phyloP scores from a whole-genome alignment of 2,329 filamentous ascomycete genomes.

The Onygenales sp. region DNA sequence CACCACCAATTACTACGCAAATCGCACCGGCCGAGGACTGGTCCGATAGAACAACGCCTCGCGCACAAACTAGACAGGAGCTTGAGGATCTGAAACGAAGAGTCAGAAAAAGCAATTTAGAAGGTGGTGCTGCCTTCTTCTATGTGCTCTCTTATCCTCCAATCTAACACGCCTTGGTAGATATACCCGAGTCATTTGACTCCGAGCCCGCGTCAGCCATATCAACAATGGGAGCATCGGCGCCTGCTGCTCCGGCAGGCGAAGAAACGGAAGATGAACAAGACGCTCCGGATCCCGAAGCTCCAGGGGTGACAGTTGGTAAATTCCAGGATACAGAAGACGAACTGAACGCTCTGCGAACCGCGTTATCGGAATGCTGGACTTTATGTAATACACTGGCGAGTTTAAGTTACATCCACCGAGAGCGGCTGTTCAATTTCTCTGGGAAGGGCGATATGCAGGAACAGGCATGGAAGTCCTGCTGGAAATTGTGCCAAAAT shows the following conservation, averaged over 20 bases:
- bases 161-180: conserved; percentile 13
- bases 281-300: conserved; percentile 16
- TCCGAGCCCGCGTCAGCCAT: conserved; percentile 5
- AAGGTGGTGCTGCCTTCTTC: conserved; percentile 48
- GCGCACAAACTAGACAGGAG: conserved; percentile 73
- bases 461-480: conserved; percentile 85
- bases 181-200: conserved; percentile 24
- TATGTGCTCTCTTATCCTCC: conserved; percentile 5
- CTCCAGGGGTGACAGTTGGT: conserved; percentile 22
- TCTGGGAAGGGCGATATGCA: conserved; percentile 67
- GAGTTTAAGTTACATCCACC: conserved; percentile 72
- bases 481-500: conserved; percentile 85
- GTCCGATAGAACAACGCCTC: conserved; percentile 63
- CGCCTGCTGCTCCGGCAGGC: too few species aligned
- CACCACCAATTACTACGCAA: conserved; percentile 66
- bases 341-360: conserved; percentile 56
- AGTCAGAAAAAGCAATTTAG: conserved; percentile 61
- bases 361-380: conserved; percentile 82
- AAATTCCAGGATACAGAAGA: conserved; percentile 43
- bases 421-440: conserved; percentile 67
- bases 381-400: conserved; percentile 86
- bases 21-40: conserved; percentile 58
- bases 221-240: too few species aligned
- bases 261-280: conserved; percentile 14
- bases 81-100: conserved; percentile 47